phyloP scores from a whole-genome alignment of 164 flowering plant genomes.

The Stephania japonica region DNA sequence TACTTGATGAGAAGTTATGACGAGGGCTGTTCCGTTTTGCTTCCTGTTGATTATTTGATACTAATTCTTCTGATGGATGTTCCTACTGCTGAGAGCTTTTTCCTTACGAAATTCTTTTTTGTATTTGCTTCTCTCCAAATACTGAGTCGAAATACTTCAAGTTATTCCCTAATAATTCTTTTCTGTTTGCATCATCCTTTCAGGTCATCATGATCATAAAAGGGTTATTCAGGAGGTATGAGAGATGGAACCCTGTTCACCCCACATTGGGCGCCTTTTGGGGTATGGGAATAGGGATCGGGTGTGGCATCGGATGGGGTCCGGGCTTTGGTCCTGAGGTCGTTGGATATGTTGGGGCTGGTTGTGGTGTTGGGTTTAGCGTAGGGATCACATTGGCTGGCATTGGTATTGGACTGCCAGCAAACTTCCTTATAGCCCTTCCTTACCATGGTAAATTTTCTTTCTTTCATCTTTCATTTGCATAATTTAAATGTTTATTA shows the following conservation, averaged over 20 bases:
- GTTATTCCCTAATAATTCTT: background rate
- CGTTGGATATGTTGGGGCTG: slow-evolving; percentile 91
- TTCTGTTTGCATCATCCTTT: background rate
- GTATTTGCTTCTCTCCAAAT: no score
- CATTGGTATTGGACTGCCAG: slow-evolving; percentile 89
- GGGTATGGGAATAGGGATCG: slow-evolving; percentile 95
- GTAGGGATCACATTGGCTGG: slow-evolving; percentile 87
- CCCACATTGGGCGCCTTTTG: slow-evolving; percentile 91
- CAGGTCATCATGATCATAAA: slow-evolving; percentile 84
- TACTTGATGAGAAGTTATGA: no score
- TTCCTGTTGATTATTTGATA: no score
- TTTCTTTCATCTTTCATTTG: background rate
- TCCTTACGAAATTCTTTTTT: no score
- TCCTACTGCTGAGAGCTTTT: no score
- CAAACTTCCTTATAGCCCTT: slow-evolving; percentile 39
- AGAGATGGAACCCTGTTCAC: slow-evolving; percentile 97
- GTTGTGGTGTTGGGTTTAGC: slow-evolving; percentile 88
- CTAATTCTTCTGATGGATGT: no score
- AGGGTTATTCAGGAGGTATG: slow-evolving; percentile 74
- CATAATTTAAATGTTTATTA: background rate
- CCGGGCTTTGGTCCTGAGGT: slow-evolving; percentile 98
- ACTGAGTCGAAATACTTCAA: background rate
- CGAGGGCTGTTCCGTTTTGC: no score
- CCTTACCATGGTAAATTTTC: slow-evolving; percentile 56
- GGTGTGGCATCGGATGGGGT: slow-evolving; percentile 98